Evolutionary conservation across 2,329 filamentous ascomycete species (phyloP).

Genomic region (Fusarium sp.): DNA sequence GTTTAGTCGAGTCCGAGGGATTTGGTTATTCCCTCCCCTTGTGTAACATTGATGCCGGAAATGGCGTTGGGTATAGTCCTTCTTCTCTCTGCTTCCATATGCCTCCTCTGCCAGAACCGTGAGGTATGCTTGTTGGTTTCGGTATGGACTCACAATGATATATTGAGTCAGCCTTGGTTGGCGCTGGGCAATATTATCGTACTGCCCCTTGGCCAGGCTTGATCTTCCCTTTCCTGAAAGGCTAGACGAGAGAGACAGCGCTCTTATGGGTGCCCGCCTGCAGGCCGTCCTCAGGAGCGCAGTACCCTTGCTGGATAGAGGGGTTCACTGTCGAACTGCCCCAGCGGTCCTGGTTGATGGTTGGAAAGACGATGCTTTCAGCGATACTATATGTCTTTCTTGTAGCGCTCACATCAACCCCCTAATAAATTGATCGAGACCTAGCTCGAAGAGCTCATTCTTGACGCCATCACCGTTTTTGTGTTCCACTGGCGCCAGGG

Average conservation of each 20-base stretch:
- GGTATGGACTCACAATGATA: not conserved
- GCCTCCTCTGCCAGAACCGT: not conserved
- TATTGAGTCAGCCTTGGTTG: not conserved
- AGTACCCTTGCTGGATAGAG: not conserved
- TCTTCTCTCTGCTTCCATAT: conserved; percentile 4
- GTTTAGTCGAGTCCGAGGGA: conserved; percentile 21
- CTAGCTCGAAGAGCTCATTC: conserved; percentile 77
- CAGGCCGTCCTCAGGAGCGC: not conserved
- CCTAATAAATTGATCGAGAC: conserved; percentile 81
- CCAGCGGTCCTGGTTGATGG: not conserved
- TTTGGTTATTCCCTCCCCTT: conserved; percentile 12
- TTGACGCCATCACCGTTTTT: conserved; percentile 75
- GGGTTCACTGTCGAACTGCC: not conserved
- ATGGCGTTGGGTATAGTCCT: conserved; percentile 40
- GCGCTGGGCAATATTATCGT: not conserved
- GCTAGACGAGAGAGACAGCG: not conserved
- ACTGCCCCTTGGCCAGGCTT: not conserved
- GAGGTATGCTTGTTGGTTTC: not conserved
- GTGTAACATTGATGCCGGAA: conserved; percentile 39
- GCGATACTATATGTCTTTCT: not conserved
- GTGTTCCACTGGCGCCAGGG: conserved; percentile 75
- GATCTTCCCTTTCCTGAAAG: not conserved
- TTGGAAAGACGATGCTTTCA: conserved; percentile 9
- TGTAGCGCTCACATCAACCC: conserved; percentile 63
- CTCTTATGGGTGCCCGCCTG: not conserved